Base-by-base conservation (phyloP, 768 basidiomycete species). In the Leccinum aurantiacum region DNA sequence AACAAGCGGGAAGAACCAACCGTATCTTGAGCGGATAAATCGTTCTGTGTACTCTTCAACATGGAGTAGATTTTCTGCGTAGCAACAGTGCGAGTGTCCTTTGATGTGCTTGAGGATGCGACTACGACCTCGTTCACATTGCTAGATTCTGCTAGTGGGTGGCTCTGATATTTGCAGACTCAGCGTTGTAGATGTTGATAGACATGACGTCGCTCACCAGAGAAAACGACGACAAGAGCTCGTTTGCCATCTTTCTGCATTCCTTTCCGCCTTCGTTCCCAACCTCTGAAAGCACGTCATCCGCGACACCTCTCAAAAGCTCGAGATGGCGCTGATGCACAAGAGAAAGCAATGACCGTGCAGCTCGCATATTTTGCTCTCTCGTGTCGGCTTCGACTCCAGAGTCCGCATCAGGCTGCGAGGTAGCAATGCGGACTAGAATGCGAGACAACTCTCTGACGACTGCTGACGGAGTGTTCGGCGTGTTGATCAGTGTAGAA, bases 251-350 rank as follows among this genome's bases (percentile, higher is more conserved):
- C 17, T 80, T 80, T 62, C 76, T 78, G 27, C 73, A 59, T 33
- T 73, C 74, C 44, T 76, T 70, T 14, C 72, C 66, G 17, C 65
- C 71, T 13, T 60, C 63, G 1, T 58, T 37, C n/a, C 27, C 5
- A 19, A 19, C 71, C 35, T 73, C 71, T 13, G 71, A 71, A 27
- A 77, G 66, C 4, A 80, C 55, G 3, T 72, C 69, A 6, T 81
- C 75, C 7, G 80, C 78, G 10, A 71, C 73, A 5, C 72, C 68
- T 31, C 79, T 78, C 52, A 91, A 75, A 3, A 82, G 62, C 0
- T 74, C 66, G 0, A 87, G 82, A 65, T 90, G 78, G 19, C 89
- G 84, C 64, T 92, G 92, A 55, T 89, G 82, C 11, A 93, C 70
- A 25, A 77, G 75, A 9, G 80, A 77, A 38, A 94, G 76, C 0